Evolutionary conservation across 352 stramenopile species (phyloP).

Genomic region (Blastocystis sp.): DNA sequence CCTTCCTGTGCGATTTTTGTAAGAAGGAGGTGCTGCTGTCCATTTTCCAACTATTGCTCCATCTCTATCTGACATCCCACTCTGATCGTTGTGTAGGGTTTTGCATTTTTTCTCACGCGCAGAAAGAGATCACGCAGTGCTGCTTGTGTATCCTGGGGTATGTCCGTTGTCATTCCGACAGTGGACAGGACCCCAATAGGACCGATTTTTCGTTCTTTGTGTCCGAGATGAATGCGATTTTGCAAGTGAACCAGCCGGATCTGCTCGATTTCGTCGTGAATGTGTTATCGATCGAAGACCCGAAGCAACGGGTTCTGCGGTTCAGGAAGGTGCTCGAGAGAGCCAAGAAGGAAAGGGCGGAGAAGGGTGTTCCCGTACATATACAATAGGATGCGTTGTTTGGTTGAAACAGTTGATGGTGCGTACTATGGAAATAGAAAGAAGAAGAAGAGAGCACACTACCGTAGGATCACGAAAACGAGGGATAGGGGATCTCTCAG

Average conservation of each 20-base stretch:
- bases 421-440: not conserved
- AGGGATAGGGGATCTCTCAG: not conserved
- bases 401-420: constrained; percentile 36
- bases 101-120: not conserved
- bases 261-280: not conserved
- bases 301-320: constrained; percentile 48
- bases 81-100: constrained; percentile 34
- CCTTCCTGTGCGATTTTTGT: not conserved
- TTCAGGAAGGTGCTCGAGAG: constrained; percentile 47
- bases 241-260: not conserved
- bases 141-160: not conserved
- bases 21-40: constrained; percentile 1
- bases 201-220: constrained; percentile 14
- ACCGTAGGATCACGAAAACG: not conserved
- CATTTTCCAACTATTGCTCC: constrained; percentile 9
- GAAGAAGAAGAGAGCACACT: not conserved
- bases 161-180: not conserved
- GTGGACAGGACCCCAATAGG: not conserved
- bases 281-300: not conserved
- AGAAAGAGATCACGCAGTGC: constrained; percentile 62
- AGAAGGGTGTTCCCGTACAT: constrained; percentile 60
- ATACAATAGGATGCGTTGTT: not conserved
- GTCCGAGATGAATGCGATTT: not conserved
- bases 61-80: constrained; percentile 37
- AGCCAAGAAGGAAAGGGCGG: constrained; percentile 2